These are phyloP conservation scores for Trematosphaeria pertusa DNA, from an alignment of 2,329 filamentous ascomycete species.

Conservation along the genomic window DNA sequence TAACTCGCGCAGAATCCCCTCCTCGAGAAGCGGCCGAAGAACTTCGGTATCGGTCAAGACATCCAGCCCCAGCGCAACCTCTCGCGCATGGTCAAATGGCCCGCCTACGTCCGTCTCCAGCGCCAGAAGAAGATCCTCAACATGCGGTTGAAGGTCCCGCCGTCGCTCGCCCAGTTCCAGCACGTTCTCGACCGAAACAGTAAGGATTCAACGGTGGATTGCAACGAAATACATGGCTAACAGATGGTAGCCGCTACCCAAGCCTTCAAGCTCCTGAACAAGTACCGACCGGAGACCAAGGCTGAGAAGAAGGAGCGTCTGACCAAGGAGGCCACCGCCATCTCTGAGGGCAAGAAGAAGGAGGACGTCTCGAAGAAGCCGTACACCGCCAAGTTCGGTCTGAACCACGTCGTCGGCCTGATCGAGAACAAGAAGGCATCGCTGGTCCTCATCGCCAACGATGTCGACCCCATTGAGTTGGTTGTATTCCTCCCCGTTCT, in stretches of 20 bases:
- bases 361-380: constrained; percentile 99
- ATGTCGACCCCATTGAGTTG: constrained; percentile 99
- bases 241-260: constrained; percentile 74
- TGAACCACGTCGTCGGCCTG: constrained; percentile 83
- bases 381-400: constrained; percentile 98
- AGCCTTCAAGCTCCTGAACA: constrained; percentile 99
- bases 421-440: constrained; percentile 95
- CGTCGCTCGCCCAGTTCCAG: constrained; percentile 96
- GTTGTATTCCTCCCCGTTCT: constrained; percentile 99
- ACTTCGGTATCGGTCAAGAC: constrained; percentile 99
- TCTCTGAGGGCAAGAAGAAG: constrained; percentile 99
- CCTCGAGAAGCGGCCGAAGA: constrained; percentile 95
- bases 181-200: constrained; percentile 72
- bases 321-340: constrained; percentile 95
- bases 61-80: constrained; percentile 78
- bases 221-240: constrained; percentile 76
- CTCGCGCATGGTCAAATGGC: constrained; percentile 91
- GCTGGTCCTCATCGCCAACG: constrained; percentile 97
- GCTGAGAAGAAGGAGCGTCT: constrained; percentile 99
- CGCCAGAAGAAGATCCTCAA: constrained; percentile 95
- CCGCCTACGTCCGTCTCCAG: constrained; percentile 92
- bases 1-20: constrained; percentile 82
- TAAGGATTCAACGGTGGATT: constrained; percentile 47
- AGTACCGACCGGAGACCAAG: constrained; percentile 99
- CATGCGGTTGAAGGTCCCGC: constrained; percentile 97